Evolutionary conservation across 1,284 basidiomycete species (phyloP), one percentile per base, ranked within the genome.

Genomic region (Phellopilus nigrolimitatus): DNA sequence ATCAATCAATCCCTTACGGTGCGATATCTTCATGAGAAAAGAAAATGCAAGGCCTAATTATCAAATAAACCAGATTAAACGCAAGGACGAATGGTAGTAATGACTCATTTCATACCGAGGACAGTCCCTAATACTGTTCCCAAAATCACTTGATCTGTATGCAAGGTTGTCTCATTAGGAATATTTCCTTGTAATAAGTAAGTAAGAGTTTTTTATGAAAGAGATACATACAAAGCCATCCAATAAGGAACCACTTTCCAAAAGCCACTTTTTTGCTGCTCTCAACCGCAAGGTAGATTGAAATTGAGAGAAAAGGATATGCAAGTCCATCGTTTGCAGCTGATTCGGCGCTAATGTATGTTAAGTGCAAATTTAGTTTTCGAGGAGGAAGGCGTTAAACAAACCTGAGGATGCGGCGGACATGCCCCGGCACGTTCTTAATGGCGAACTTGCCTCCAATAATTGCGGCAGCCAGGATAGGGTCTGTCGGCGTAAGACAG

Each of bases 401-500:
- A 13, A 37, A 47, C 50, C 24, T 40, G 5, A 97, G 68, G 50
- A 97, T 76, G 44, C 84, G 85, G 33, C 95, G 82, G 33, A 97
- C 74, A 56, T 92, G 85, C 1, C 76, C 68, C 0, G 93, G 93
- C 1, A 98, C 95, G 62, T 97, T 86, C 61, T 84, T 84, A 36
- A 84, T 76, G 0, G 95, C 95, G 66, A 87, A 98, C 55, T 82
- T 88, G 4, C 95, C 95, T 39, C 91, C 93, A 75, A 75, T 66
- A 53, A 56, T 56, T 4, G 45, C 46, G 3, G 50, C 38, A 19
- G 54, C 49, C 37, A 86, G 83, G 49, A 88, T 84, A 0, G 95
- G 95, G 69, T 98, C 95, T 2, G 94, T 97, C 0, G 95, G 95
- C 0, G 94, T 97, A 22, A 97, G 76, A 58, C 89, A 93, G 0